Evolutionary conservation across 306 rosid species (phyloP), one percentile per base, ranked within the genome.

Genomic region (Acacia melanoxylon): DNA sequence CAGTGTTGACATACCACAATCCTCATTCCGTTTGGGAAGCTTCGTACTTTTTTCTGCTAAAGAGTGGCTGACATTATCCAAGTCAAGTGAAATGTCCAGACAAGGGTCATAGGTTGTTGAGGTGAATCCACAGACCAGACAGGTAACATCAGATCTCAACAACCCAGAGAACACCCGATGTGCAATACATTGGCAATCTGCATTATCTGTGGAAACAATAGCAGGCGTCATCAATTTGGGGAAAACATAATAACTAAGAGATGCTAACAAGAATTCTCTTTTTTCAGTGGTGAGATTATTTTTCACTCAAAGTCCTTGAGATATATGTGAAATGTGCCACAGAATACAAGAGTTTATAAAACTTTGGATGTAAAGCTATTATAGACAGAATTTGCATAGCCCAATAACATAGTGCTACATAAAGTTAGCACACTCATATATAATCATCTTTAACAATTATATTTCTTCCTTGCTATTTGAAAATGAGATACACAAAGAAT

Each of bases 51-150:
- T 85, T 73, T 79, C 84, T 10, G 72, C 62, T 58, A 67, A 78
- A 70, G 91, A 77, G 72, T 25, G 68, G 74, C 70, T 77, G 59
- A 44, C 75, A 33, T 80, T 74, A 68, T 86, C 89, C 76, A 94
- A 85, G 86, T 94, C 87, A 49, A 94, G 97, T 31, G 98, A 92
- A 86, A 94, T 89, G 76, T 94, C 98, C 83, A 92, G 79, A 87
- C 91, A 94, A 66, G 98, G 97, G 74, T 92, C 98, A 78, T 83
- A 87, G 80, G 97, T 94, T 82, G 98, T 92, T 78, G 98, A 92
- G 76, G 92, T 91, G 87, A 88, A 91, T 81, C 98, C 97, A 83
- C 98, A 94, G 44, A 94, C 89, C 92, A 92, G 83, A 80, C 98
- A 94, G 11, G 94, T 92, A 77, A 94, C 97, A 76, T 94, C 98